Evolutionary conservation across 2,329 filamentous ascomycete genomes (phyloP), one percentile per base, ranked within the genome.

Genomic region (Blastomyces silverae): DNA sequence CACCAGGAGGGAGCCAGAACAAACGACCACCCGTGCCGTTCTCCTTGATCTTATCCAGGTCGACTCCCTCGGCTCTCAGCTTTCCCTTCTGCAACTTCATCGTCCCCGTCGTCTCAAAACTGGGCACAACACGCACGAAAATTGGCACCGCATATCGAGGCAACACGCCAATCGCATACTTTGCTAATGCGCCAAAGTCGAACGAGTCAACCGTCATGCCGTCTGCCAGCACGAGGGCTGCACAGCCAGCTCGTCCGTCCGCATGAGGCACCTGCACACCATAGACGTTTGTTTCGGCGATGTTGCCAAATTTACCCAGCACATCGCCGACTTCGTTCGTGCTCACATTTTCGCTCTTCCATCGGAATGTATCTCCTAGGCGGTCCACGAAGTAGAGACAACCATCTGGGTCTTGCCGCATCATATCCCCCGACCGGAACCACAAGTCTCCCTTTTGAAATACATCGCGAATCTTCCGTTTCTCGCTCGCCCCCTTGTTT

Each of bases 91-190:
- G 61, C 34, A 62, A 22, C 52, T 62, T 62, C 61, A 62, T 62
- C 22, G 61, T 62, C 48, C 61, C 61, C 8, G 61, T 62, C 17
- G 34, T 55, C 50, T 62, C 61, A 31, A 62, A 46, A 22, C 28
- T 15, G 5, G 46, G 25, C 4, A 74, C 77, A 0, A 90, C 75
- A n/a, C 90, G 80, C 56, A 93, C 72, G 75, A 93, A 93, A 1
- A 92, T 70, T 0, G 90, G 90, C 17, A 87, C 82, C 0, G 89
- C 89, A 70, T 88, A 92, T 65, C 79, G 81, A 0, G 90, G 90
- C 31, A 93, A 78, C 62, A 83, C 78, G n/a, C 78, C 77, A 25
- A 82, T 79, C 8, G 81, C 80, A 70, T 87, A 83, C 79, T 74
- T 79, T 22, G 78, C 73, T 20, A 89, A 76, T 0, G 77, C 83